Evolutionary conservation across 495 filamentous ascomycete genomes (phyloP).

Genomic region (Aspergillus funiculosus): DNA sequence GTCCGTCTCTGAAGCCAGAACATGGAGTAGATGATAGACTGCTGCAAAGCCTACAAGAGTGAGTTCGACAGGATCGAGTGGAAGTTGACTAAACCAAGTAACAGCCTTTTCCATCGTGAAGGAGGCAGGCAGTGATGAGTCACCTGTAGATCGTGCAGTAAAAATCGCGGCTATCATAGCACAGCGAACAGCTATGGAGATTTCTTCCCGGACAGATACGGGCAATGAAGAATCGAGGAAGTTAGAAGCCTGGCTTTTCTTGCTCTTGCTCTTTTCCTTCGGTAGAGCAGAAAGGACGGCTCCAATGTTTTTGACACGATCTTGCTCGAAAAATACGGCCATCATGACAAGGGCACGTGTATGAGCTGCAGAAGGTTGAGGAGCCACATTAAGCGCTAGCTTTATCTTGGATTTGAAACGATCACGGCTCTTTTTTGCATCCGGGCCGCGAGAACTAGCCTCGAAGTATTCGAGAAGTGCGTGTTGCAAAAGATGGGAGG

Average conservation of each 20-base stretch:
- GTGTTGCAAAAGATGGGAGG: constrained; percentile 65
- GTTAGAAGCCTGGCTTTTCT: constrained; percentile 29
- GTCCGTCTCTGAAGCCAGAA: constrained; percentile 48
- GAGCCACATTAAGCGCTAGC: constrained; percentile 68
- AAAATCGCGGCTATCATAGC: constrained; percentile 75
- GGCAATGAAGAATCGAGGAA: constrained; percentile 46
- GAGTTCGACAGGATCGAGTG: constrained; percentile 44
- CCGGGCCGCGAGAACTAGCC: constrained; percentile 35
- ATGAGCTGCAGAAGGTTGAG: constrained; percentile 69
- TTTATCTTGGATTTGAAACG: constrained; percentile 53
- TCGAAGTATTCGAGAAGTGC: constrained; percentile 60
- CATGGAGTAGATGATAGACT: constrained; percentile 63
- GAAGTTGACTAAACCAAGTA: constrained; percentile 41
- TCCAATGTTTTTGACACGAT: constrained; percentile 42
- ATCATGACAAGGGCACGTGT: constrained; percentile 71
- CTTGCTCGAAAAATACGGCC: constrained; percentile 42
- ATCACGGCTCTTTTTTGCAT: constrained; percentile 37
- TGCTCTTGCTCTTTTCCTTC: constrained; percentile 33
- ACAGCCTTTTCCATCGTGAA: constrained; percentile 42
- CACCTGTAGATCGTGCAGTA: constrained; percentile 31
- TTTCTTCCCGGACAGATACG: constrained; percentile 53
- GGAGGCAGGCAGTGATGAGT: constrained; percentile 29
- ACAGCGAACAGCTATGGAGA: constrained; percentile 67
- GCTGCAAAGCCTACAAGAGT: constrained; percentile 75
- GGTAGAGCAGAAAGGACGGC: constrained; percentile 47